Percentiles rank a stretch among this genome's conserved stretches.
Conservation (phyloP, 2,329 filamentous ascomycete genomes). For the Monosporascus sp. region DNA sequence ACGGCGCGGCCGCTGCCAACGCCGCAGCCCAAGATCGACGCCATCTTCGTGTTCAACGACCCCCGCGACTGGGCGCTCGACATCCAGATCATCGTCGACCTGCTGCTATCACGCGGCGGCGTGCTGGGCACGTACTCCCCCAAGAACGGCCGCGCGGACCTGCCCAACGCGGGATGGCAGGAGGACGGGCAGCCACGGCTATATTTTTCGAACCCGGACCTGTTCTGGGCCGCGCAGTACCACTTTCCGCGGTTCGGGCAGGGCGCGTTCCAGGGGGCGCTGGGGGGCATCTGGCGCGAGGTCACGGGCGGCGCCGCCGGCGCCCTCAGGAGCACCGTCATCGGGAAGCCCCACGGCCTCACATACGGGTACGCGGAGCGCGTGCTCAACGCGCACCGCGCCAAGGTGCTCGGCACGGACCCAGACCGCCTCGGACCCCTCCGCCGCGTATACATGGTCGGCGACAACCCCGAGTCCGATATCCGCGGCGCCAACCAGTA, state of each 20-base stretch:
- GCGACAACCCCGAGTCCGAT: conserved; percentile 84
- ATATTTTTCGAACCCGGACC: conserved; percentile 86
- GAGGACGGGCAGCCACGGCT: conserved; percentile 73
- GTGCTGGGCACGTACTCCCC: conserved; percentile 73
- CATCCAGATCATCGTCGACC: conserved; percentile 74
- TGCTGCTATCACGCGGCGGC: conserved; percentile 73
- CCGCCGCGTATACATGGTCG: conserved; percentile 85
- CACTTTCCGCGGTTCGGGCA: conserved; percentile 84
- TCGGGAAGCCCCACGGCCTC: conserved; percentile 74
- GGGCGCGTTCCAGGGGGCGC: conserved; percentile 78
- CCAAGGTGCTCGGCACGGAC: conserved; percentile 34
- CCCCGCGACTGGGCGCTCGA: conserved; percentile 95
- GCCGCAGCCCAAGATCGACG: conserved; percentile 66
- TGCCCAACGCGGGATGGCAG: conserved; percentile 75
- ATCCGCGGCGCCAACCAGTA: conserved; percentile 83
- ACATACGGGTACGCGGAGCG: conserved; percentile 85
- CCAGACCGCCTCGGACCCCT: conserved; percentile 37
- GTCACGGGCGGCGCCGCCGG: conserved; percentile 56
- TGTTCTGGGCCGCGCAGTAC: conserved; percentile 83
- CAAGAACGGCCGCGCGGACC: conserved; percentile 58
- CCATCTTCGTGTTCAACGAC: conserved; percentile 91
- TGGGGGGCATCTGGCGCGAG: conserved; percentile 73
- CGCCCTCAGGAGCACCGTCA: conserved; percentile 54
- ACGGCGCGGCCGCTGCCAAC: conserved; percentile 53
- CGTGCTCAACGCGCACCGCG: conserved; percentile 58